Evolutionary conservation across 1,139 yeast genomes (phyloP).

Genomic region (Komagataea norvegica): DNA sequence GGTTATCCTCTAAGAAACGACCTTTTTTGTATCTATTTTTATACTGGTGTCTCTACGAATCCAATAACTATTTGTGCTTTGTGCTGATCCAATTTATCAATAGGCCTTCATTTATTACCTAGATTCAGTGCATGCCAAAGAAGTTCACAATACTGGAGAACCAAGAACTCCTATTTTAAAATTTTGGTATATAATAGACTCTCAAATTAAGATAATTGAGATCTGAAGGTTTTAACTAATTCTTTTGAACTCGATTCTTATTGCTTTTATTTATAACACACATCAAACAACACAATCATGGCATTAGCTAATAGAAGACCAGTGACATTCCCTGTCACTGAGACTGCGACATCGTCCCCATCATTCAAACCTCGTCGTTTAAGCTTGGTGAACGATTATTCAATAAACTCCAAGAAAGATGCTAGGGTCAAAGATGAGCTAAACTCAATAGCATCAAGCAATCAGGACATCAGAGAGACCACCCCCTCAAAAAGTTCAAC

Average conservation of each 20-base stretch:
- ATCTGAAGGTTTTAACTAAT: slow-evolving; percentile 14
- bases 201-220: neutral
- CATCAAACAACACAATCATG: slow-evolving; percentile 29
- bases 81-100: neutral
- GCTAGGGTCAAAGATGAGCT: slow-evolving; percentile 8
- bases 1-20: neutral
- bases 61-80: neutral
- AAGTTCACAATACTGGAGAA: slow-evolving; percentile 1
- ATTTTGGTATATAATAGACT: neutral
- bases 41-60: neutral
- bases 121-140: slow-evolving; percentile 6
- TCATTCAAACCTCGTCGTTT: slow-evolving; percentile 42
- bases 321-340: slow-evolving; percentile 31
- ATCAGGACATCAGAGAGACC: slow-evolving; percentile 20
- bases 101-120: neutral
- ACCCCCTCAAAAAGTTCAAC: slow-evolving; percentile 29
- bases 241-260: slow-evolving; percentile 7
- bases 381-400: slow-evolving; percentile 26
- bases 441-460: slow-evolving; percentile 5
- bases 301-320: slow-evolving; percentile 60
- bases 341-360: slow-evolving; percentile 38
- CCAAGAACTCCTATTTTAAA: slow-evolving; percentile 5
- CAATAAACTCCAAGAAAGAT: slow-evolving; percentile 4
- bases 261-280: slow-evolving; percentile 1
- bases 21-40: slow-evolving; percentile 1